Evolutionary conservation across 202 grass and related monocot species (phyloP).

Genomic region (Zizania palustris): DNA sequence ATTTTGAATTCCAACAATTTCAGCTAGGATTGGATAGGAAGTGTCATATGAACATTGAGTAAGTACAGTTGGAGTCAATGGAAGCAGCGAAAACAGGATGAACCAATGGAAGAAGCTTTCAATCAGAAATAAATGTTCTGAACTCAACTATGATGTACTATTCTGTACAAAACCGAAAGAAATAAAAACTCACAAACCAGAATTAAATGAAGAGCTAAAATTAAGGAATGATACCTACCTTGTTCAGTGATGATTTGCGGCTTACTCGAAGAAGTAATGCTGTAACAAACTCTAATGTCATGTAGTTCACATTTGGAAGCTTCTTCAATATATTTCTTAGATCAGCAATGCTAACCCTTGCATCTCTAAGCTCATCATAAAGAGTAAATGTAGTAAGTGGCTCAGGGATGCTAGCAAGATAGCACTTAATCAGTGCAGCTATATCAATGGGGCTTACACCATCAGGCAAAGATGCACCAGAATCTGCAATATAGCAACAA

Average conservation of each 20-base stretch:
- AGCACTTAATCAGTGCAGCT: constrained; percentile 84
- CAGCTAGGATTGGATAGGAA: constrained; percentile 14
- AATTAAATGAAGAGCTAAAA: constrained; percentile 16
- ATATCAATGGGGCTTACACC: constrained; percentile 69
- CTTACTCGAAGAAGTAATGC: constrained; percentile 83
- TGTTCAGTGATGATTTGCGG: constrained; percentile 92
- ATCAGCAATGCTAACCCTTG: constrained; percentile 77
- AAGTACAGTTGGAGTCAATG: constrained; percentile 12
- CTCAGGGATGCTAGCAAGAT: constrained; percentile 91
- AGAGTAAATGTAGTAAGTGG: constrained; percentile 78
- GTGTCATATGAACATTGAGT: background rate
- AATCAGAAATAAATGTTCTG: background rate
- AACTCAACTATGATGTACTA: constrained; percentile 22
- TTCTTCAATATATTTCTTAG: constrained; percentile 94
- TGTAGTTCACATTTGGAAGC: constrained; percentile 95
- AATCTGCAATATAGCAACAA: constrained; percentile 56
- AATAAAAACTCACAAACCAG: background rate
- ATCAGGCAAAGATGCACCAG: constrained; percentile 73
- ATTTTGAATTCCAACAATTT: background rate
- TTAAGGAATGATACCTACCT: constrained; percentile 53
- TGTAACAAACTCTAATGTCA: constrained; percentile 91
- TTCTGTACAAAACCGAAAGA: constrained; percentile 1
- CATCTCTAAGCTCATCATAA: constrained; percentile 84
- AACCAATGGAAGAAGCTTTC: constrained; percentile 10
- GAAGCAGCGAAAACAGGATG: background rate